These are phyloP conservation scores for Lanmaoa rubissima DNA, from an alignment of 768 basidiomycete species.

Conservation along the genomic window DNA sequence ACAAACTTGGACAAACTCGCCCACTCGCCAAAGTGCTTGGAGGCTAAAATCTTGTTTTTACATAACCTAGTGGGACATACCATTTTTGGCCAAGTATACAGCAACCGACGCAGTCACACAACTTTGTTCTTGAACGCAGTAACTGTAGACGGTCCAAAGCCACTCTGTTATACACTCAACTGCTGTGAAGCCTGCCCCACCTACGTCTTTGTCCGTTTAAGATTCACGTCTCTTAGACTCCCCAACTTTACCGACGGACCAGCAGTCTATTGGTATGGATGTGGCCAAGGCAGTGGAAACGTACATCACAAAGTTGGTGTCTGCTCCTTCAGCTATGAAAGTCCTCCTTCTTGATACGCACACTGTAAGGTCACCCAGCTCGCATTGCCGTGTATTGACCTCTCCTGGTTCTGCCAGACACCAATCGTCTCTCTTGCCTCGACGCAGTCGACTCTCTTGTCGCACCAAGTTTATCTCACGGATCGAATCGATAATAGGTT, in stretches of 20 bases:
- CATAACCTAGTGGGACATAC: not conserved
- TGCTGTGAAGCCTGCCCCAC: not conserved
- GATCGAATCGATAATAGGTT: conserved; percentile 95
- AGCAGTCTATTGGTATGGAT: conserved; percentile 62
- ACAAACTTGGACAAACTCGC: not conserved
- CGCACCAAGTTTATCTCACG: conserved; percentile 96
- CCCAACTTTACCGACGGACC: not conserved
- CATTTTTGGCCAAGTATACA: not conserved
- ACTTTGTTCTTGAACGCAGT: not conserved
- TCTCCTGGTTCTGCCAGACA: conserved; percentile 51
- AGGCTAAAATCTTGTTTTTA: not conserved
- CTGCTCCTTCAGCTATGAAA: conserved; percentile 87
- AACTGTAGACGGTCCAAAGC: not conserved
- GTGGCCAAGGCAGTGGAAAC: conserved; percentile 93
- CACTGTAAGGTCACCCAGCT: conserved; percentile 58
- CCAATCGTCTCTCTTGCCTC: conserved; percentile 94
- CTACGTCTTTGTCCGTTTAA: not conserved
- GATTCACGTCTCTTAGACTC: not conserved
- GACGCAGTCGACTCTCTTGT: conserved; percentile 88
- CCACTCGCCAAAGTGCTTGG: not conserved
- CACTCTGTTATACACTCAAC: not conserved
- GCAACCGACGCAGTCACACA: not conserved
- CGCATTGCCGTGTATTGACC: not conserved
- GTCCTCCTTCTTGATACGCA: conserved; percentile 92
- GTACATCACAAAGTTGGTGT: conserved; percentile 87